These are phyloP conservation scores for Sonneratia caseolaris DNA, from an alignment of 345 rosid genomes.

Conservation along the genomic window DNA sequence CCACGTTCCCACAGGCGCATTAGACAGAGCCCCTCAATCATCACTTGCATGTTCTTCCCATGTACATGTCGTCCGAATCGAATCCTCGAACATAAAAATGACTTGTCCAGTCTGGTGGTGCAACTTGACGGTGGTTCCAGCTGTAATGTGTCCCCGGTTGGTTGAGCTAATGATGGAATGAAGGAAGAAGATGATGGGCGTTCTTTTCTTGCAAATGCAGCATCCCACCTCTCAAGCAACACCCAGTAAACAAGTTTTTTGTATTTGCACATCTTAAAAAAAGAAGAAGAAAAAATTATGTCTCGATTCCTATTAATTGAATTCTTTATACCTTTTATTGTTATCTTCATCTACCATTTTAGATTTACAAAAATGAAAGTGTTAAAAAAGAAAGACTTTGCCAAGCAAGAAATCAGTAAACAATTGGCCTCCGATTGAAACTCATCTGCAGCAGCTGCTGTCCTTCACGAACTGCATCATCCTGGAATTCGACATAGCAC, in stretches of 20 bases:
- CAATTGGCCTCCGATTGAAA: neutral
- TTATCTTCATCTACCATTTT: too few relatives aligned
- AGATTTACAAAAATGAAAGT: too few relatives aligned
- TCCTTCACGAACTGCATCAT: too few relatives aligned
- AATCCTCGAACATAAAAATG: neutral
- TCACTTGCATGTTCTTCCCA: neutral
- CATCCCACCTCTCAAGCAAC: too few relatives aligned
- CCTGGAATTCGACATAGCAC: neutral
- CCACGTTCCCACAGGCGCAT: neutral
- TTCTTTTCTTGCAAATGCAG: neutral
- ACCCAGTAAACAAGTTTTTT: neutral
- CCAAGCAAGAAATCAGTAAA: neutral
- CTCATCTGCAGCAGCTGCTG: too few relatives aligned
- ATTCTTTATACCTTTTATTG: neutral
- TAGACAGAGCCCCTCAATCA: neutral
- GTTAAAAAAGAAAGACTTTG: neutral
- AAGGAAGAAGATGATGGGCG: neutral
- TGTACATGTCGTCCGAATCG: neutral
- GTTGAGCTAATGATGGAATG: constrained; percentile 23
- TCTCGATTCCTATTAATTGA: neutral
- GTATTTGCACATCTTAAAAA: too few relatives aligned
- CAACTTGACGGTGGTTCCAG: neutral
- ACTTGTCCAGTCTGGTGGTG: neutral
- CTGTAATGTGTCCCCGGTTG: constrained; percentile 2
- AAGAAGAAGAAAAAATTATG: too few relatives aligned